Evolutionary conservation across 345 rosid species (phyloP), one percentile per base, ranked within the genome.

Genomic region (Sonneratia caseolaris): DNA sequence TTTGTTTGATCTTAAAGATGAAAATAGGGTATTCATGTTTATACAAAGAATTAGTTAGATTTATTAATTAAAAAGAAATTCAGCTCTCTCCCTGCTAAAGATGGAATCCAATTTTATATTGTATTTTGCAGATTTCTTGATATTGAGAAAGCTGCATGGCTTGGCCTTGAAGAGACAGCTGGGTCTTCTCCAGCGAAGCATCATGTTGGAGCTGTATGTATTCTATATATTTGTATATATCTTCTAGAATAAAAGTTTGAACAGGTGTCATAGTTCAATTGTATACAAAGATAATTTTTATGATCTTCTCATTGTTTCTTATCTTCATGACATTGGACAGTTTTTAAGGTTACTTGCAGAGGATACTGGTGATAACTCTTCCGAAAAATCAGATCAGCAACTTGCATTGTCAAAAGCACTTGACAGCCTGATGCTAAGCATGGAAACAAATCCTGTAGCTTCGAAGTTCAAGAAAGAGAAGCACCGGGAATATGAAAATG

Each of bases 91-190:
- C 70, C 18, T 38, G 55, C 15, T 42, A 11, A 21, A 68, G 18
- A 22, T 11, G 36, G 43, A 27, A 18, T 18, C 38, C 27, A 27
- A 45, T 42, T 42, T 12, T 27, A 68, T 68, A 68, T 68, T 68
- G 9, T 43, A 56, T 55, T 16, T 22, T 69, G 73, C 73, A 95
- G 99, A 68, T 86, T 89, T 80, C 83, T 95, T 42, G 89, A 84
- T 59, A 86, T 95, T 42, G 90, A 86, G 24, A 76, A 86, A 0
- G 64, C 81, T 0, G 99, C 97, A 35, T 95, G 97, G 99, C 82
- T 69, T 69, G 99, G 97, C 48, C 85, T 95, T 1, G 96, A 95
- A 80, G 96, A 95, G 80, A 89, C 97, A 36, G 90, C 96, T 64
- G 89, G 85, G 42, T 81, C 90, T 73, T 82, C 90, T 82, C 90